These are phyloP conservation scores for Eutrema salsugineum DNA, from an alignment of 441 rosid genomes.

Conservation along the genomic window DNA sequence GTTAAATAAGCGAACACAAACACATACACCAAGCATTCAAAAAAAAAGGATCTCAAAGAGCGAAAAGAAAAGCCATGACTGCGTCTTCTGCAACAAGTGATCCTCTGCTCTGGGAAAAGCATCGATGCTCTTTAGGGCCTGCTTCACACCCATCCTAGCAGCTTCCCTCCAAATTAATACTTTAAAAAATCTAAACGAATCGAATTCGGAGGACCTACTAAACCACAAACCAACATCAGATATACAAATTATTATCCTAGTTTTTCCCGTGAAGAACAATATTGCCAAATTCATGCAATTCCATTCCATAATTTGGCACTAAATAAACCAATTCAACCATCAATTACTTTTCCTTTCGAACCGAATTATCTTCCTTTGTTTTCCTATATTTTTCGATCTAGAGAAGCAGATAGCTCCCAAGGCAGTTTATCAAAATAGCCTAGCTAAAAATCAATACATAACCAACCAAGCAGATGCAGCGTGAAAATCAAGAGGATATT, in stretches of 20 bases:
- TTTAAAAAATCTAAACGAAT: not conserved
- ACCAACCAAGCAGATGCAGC: conserved; percentile 1
- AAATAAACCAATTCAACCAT: not conserved
- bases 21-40: not conserved
- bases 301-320: not conserved
- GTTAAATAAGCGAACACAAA: not conserved
- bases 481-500: not conserved
- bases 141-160: conserved; percentile 72
- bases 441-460: conserved; percentile 8
- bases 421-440: not conserved
- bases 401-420: conserved; percentile 1
- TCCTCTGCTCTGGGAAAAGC: conserved; percentile 99
- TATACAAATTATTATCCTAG: not conserved
- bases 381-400: not conserved
- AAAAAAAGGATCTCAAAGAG: not conserved
- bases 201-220: not conserved
- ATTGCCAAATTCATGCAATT: not conserved
- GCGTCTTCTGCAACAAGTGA: conserved; percentile 90
- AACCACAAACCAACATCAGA: not conserved
- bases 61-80: conserved; percentile 31
- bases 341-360: not conserved
- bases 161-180: not conserved
- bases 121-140: conserved; percentile 75
- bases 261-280: not conserved
- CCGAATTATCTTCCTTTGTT: not conserved